These are phyloP conservation scores for Arthroderma uncinatum DNA, from an alignment of 2,329 filamentous ascomycete genomes.

Conservation along the genomic window DNA sequence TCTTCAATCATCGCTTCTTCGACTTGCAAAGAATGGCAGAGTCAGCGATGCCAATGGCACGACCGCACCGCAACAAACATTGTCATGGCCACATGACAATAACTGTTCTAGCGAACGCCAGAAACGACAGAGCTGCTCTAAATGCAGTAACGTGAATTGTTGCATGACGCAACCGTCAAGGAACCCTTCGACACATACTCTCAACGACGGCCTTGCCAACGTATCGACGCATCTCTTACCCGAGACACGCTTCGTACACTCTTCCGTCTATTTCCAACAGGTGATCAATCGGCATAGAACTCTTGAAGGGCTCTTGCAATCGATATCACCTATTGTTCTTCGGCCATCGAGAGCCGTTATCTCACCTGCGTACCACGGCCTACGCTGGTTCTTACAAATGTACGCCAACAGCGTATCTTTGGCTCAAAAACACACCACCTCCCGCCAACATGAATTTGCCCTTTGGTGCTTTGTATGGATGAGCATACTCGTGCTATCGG, in stretches of 20 bases:
- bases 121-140: neutral
- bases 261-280: neutral
- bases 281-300: neutral
- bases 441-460: neutral
- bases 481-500: neutral
- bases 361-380: neutral
- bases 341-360: neutral
- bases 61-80: neutral
- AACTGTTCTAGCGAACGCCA: neutral
- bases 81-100: neutral
- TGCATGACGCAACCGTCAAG: neutral
- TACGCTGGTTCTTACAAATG: neutral
- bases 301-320: neutral
- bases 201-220: neutral
- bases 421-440: neutral
- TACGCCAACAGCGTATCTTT: neutral
- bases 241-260: neutral
- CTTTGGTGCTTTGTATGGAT: conserved; percentile 5
- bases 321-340: neutral
- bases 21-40: neutral
- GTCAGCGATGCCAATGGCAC: neutral
- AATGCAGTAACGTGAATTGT: neutral
- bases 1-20: neutral
- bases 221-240: neutral
- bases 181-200: no score